Conservation (phyloP, 345 rosid species). For the Citrus glauca region DNA sequence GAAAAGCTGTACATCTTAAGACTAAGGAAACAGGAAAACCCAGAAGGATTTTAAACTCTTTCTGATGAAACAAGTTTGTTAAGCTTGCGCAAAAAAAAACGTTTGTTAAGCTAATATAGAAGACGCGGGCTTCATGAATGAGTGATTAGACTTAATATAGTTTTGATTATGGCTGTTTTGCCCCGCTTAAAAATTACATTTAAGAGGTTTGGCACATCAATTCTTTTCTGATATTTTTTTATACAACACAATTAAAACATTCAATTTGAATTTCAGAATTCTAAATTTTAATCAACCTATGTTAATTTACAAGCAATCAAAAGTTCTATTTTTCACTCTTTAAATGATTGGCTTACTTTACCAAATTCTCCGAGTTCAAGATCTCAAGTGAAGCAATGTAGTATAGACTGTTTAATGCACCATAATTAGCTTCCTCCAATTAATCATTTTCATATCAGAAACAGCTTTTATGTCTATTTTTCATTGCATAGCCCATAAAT, state of each 20-base stretch:
- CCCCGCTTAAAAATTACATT: neutral
- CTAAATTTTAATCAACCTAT: neutral
- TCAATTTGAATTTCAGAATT: neutral
- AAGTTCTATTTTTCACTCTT: neutral
- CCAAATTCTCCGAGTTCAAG: neutral
- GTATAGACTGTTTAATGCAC: neutral
- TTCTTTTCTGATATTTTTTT: neutral
- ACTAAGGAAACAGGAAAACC: neutral
- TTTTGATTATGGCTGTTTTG: neutral
- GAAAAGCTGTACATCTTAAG: too few relatives aligned
- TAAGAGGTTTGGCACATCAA: neutral
- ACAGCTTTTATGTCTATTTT: too few relatives aligned
- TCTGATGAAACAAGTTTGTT: neutral
- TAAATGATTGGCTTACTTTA: neutral
- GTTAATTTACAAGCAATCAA: neutral
- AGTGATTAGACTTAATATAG: neutral
- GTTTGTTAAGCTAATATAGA: neutral
- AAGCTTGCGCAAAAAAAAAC: neutral
- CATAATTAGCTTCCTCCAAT: neutral
- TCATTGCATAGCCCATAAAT: too few relatives aligned
- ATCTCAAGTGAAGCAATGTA: neutral
- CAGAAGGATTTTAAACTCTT: neutral
- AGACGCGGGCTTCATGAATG: neutral
- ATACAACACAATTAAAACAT: too few relatives aligned
- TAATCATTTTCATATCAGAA: neutral